These are phyloP conservation scores for Fusarium fracticaudum DNA, from an alignment of 2,329 filamentous ascomycete genomes.

Conservation along the genomic window DNA sequence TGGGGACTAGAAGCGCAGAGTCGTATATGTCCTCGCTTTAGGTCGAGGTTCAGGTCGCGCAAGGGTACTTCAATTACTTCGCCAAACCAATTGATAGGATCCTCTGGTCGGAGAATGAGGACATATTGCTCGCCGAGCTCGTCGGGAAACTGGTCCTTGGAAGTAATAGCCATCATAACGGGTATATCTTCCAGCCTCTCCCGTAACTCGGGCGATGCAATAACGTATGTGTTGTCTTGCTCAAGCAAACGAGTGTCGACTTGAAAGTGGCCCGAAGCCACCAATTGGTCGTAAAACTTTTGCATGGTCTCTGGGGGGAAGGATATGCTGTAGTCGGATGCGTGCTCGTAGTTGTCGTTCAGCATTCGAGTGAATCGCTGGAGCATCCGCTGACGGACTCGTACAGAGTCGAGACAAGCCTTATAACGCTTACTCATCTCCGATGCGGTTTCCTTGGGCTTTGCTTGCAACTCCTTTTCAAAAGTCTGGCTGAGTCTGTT, in stretches of 20 bases:
- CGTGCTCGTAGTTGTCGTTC: conserved; percentile 94
- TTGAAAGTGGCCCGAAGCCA: conserved; percentile 86
- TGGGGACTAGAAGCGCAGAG: conserved; percentile 90
- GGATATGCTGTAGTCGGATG: conserved; percentile 91
- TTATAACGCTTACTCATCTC: conserved; percentile 99
- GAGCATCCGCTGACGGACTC: conserved; percentile 93
- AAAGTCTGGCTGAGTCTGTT: conserved; percentile 90
- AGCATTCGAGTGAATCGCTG: conserved; percentile 94
- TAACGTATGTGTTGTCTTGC: conserved; percentile 80
- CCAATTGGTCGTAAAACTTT: conserved; percentile 82
- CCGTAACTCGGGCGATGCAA: conserved; percentile 83
- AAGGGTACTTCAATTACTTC: conserved; percentile 76
- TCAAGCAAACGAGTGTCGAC: conserved; percentile 77
- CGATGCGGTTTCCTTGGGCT: conserved; percentile 81
- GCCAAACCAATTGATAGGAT: conserved; percentile 82
- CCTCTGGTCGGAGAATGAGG: conserved; percentile 84
- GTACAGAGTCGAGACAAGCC: conserved; percentile 92
- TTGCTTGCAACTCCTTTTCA: conserved; percentile 86
- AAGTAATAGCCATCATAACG: conserved; percentile 79
- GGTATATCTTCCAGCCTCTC: conserved; percentile 84
- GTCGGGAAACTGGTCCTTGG: conserved; percentile 67
- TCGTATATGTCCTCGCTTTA: conserved; percentile 86
- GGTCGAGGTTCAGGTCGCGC: conserved; percentile 81
- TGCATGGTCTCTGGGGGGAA: conserved; percentile 73
- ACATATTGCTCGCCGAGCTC: conserved; percentile 81